Conservation (phyloP, 148 eudicot species). For the Pouteria glomerata region DNA sequence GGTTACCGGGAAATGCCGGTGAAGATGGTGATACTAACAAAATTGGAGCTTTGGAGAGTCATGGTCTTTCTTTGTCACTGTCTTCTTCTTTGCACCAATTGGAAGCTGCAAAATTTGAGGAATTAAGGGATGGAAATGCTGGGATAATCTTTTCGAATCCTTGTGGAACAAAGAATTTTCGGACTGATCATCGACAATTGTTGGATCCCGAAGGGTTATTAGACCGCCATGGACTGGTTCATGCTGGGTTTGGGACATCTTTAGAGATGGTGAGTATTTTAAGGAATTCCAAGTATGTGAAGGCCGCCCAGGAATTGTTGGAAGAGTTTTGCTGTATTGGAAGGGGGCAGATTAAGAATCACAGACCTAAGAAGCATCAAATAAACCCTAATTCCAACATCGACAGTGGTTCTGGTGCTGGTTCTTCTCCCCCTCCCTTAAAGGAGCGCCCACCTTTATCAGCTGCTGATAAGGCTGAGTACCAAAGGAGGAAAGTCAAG, state of each 20-base stretch:
- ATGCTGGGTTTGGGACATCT: slow-evolving; percentile 18
- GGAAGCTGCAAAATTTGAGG: slow-evolving; percentile 20
- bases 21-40: neutral
- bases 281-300: slow-evolving; percentile 49
- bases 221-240: neutral
- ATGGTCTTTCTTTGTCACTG: slow-evolving; percentile 29
- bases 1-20: neutral
- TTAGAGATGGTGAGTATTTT: slow-evolving; percentile 7
- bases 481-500: slow-evolving; percentile 87
- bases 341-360: slow-evolving; percentile 49
- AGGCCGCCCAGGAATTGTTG: slow-evolving; percentile 69
- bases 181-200: neutral
- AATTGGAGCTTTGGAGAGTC: slow-evolving; percentile 11
- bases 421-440: slow-evolving; percentile 25
- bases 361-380: slow-evolving; percentile 25
- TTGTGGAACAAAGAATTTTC: slow-evolving; percentile 3
- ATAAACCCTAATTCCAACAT: slow-evolving; percentile 25
- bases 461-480: slow-evolving; percentile 62
- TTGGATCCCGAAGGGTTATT: neutral
- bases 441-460: slow-evolving; percentile 57
- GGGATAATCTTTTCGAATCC: slow-evolving; percentile 6
- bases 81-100: slow-evolving; percentile 16
- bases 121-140: slow-evolving; percentile 11
- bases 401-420: slow-evolving; percentile 24
- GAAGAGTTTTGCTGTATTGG: slow-evolving; percentile 85